These are phyloP conservation scores for Megacollybia platyphylla DNA, from an alignment of 1,284 basidiomycete species.

Conservation along the genomic window DNA sequence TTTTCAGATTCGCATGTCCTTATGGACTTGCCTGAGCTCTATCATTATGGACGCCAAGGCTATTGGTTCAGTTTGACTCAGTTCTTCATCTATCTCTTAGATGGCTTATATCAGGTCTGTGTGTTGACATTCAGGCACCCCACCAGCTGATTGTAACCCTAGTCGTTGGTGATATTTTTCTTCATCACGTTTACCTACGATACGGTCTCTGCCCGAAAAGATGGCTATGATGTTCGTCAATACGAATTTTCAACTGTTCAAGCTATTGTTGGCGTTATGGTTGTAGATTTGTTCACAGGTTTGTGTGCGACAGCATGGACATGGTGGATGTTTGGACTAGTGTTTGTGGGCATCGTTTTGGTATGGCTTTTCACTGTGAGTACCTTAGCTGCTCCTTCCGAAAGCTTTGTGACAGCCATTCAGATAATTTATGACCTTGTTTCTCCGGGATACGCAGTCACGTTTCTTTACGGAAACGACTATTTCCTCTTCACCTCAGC, in stretches of 20 bases:
- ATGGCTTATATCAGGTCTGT: constrained; percentile 73
- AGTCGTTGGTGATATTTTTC: constrained; percentile 88
- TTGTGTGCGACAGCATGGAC: constrained; percentile 88
- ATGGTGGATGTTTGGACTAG: constrained; percentile 81
- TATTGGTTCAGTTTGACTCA: constrained; percentile 73
- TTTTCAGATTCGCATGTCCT: constrained; percentile 67
- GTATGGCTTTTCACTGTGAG: constrained; percentile 72
- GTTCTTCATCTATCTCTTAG: constrained; percentile 80
- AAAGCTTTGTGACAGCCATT: constrained; percentile 1
- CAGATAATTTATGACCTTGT: constrained; percentile 75
- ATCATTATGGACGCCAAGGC: constrained; percentile 72
- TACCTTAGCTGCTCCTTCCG: neutral
- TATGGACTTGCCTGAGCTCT: constrained; percentile 95
- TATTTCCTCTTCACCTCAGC: constrained; percentile 78
- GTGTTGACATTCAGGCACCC: neutral
- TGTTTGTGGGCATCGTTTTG: constrained; percentile 70
- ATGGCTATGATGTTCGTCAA: constrained; percentile 72
- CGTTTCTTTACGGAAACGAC: constrained; percentile 68
- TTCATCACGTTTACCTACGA: constrained; percentile 76
- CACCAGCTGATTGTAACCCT: neutral
- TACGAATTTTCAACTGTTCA: constrained; percentile 89
- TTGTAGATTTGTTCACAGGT: constrained; percentile 83
- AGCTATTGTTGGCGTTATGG: constrained; percentile 74
- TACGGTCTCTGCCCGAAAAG: constrained; percentile 58
- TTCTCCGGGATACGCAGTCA: constrained; percentile 60